These are phyloP conservation scores for Puccinellia tenuiflora DNA, from an alignment of 176 grass and related monocot species.

Conservation along the genomic window DNA sequence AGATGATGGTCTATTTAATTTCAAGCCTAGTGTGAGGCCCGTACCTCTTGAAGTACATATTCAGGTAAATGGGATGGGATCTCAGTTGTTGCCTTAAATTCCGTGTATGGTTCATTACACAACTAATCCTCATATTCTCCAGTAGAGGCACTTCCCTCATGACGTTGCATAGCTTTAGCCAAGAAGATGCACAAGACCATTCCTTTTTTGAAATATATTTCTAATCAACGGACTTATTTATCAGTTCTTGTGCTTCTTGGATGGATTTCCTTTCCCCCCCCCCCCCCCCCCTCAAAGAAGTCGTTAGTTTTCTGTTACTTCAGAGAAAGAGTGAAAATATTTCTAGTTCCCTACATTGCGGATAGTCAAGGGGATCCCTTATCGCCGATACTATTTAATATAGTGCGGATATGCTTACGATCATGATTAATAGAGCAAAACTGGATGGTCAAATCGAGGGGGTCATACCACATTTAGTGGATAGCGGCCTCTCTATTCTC, in stretches of 20 bases:
- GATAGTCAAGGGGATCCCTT: no score
- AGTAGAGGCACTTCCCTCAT: slow-evolving; percentile 13
- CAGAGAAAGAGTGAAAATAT: neutral
- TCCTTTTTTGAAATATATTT: slow-evolving; percentile 19
- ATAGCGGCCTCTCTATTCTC: no score
- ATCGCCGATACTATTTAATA: no score
- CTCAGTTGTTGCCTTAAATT: slow-evolving; percentile 19
- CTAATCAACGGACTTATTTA: neutral
- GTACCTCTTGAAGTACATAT: slow-evolving; percentile 99
- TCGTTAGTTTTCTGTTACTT: neutral
- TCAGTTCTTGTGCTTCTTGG: neutral
- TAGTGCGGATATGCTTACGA: no score
- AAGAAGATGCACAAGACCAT: neutral
- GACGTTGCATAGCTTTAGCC: neutral
- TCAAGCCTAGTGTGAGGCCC: slow-evolving; percentile 96
- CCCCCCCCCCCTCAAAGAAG: no score
- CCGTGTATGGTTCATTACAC: slow-evolving; percentile 1
- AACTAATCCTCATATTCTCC: neutral
- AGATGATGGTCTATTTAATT: slow-evolving; percentile 92
- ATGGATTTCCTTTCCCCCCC: neutral
- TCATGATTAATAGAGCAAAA: no score
- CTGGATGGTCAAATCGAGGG: no score
- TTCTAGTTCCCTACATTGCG: neutral
- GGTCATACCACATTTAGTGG: no score
- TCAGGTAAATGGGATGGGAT: slow-evolving; percentile 59